Evolutionary conservation across 2,329 filamentous ascomycete species (phyloP).

Genomic region (Botryotinia convoluta): DNA sequence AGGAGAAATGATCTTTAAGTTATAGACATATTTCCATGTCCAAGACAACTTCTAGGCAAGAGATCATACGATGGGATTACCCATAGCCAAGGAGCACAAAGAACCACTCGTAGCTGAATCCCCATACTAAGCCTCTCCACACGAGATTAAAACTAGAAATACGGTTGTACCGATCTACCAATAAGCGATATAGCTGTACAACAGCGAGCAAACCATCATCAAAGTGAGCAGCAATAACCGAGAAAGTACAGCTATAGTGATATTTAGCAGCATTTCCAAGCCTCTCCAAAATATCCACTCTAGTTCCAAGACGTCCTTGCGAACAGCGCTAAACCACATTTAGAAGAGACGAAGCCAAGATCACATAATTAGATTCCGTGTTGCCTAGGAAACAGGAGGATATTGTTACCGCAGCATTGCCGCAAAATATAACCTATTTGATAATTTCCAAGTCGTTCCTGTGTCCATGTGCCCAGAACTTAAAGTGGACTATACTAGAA

Average conservation of each 20-base stretch:
- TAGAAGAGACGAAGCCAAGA: neutral
- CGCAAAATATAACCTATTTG: neutral
- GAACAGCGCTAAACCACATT: neutral
- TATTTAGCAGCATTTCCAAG: neutral
- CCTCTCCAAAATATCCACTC: neutral
- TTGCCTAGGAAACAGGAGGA: neutral
- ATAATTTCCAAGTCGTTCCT: neutral
- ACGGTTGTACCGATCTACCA: neutral
- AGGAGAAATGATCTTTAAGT: too few relatives aligned
- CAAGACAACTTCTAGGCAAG: neutral
- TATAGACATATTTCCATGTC: neutral
- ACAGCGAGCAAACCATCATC: neutral
- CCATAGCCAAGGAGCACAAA: neutral
- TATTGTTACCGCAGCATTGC: neutral
- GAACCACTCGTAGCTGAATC: neutral
- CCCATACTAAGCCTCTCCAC: neutral
- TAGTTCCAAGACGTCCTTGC: neutral
- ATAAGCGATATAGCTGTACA: neutral
- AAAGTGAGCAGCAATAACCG: neutral
- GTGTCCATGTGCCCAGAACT: neutral
- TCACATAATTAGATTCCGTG: neutral
- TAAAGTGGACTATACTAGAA: neutral
- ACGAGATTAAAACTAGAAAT: neutral
- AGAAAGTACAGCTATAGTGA: neutral
- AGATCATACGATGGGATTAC: neutral